A percentile compares a stretch with the other conserved stretches of the same genome.
These are phyloP conservation scores for Pichia gijzeniarum DNA, from an alignment of 805 yeast genomes.

Conservation along the genomic window DNA sequence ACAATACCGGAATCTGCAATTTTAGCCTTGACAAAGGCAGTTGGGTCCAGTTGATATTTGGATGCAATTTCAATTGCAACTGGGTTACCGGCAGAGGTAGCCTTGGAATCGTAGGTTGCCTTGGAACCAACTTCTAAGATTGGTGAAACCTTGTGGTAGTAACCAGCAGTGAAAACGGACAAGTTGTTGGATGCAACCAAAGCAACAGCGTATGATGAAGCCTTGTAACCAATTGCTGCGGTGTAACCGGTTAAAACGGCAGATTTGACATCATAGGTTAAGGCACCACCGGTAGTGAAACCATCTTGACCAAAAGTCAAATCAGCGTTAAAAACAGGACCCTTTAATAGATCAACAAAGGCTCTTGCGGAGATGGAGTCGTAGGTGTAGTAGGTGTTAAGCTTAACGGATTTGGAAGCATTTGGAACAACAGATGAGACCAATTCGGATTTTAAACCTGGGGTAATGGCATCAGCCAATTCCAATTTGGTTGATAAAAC, in stretches of 20 bases:
- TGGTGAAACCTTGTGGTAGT: constrained; percentile 93
- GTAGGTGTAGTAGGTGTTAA: constrained; percentile 87
- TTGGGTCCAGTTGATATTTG: constrained; percentile 81
- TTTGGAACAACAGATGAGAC: constrained; percentile 86
- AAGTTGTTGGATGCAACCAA: constrained; percentile 81
- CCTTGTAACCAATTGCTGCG: constrained; percentile 88
- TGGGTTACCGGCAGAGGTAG: constrained; percentile 62
- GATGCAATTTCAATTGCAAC: constrained; percentile 95
- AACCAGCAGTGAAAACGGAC: constrained; percentile 87
- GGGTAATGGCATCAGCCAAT: constrained; percentile 84
- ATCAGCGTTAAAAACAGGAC: constrained; percentile 94
- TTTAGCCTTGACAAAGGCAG: constrained; percentile 94
- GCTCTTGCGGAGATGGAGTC: constrained; percentile 91
- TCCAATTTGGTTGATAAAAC: constrained; percentile 89
- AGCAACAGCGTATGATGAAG: constrained; percentile 80
- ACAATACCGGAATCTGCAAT: constrained; percentile 94
- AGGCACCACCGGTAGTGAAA: constrained; percentile 93
- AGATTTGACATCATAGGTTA: constrained; percentile 90
- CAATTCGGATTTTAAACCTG: constrained; percentile 91
- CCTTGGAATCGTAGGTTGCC: constrained; percentile 88
- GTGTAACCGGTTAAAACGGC: constrained; percentile 94
- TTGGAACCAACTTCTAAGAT: constrained; percentile 95
- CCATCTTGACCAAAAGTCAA: constrained; percentile 93
- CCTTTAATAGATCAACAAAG: constrained; percentile 90
- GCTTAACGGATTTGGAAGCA: constrained; percentile 75